Base-by-base conservation (phyloP, 1,284 basidiomycete genomes). In the Heliocybe sulcata region DNA sequence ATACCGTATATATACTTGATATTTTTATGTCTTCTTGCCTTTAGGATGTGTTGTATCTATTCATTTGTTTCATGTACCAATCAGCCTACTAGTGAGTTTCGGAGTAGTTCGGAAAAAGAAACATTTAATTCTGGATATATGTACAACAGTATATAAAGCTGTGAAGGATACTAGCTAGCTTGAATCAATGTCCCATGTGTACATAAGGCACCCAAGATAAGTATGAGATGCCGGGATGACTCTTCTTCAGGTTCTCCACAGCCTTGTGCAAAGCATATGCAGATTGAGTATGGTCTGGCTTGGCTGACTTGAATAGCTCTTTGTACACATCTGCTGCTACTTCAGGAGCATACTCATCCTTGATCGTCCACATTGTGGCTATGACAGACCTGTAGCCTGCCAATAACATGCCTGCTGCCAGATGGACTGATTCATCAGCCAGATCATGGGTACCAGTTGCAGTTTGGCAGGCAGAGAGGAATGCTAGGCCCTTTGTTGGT, bases 151-250 rank as follows among this genome's bases (percentile, higher is more conserved):
- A n/a, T n/a, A n/a, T n/a, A n/a, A n/a, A n/a, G n/a, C n/a, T n/a
- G n/a, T n/a, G n/a, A n/a, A n/a, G n/a, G n/a, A n/a, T n/a, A n/a
- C n/a, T n/a, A n/a, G n/a, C n/a, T n/a, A n/a, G n/a, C n/a, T n/a
- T n/a, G n/a, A n/a, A n/a, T n/a, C n/a, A n/a, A n/a, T n/a, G n/a
- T n/a, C n/a, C n/a, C n/a, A n/a, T n/a, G n/a, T n/a, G n/a, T 62
- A 51, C 47, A 55, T 25, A 61, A 60, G 54, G 33, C 33, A 35
- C 33, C 33, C 33, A 35, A 35, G 33, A 35, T 16, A 35, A 35
- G 33, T 35, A 35, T 35, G 33, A 35, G 9, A 9, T 35, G 9
- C 33, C 33, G 16, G 16, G 9, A 16, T 35, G 16, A 9, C 16
- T 35, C 33, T 35, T 35, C 33, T 16, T 9, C 16, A 35, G 33